Conservation (phyloP, 139 green algal species). For the Eudorina sp. region DNA sequence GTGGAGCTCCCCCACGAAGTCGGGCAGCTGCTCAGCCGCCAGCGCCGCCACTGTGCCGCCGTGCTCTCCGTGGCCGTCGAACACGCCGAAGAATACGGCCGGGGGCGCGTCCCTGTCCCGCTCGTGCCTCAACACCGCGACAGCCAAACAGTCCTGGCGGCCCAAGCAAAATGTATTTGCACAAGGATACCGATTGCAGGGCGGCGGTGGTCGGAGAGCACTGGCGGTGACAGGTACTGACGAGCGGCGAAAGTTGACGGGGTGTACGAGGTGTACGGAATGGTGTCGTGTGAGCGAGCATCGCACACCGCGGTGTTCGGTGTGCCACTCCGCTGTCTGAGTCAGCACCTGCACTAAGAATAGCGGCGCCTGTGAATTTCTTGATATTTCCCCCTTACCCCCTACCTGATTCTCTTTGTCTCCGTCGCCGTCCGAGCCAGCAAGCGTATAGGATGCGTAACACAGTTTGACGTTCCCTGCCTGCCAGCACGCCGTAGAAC, state of each 20-base stretch:
- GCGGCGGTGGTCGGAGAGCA: too few relatives aligned
- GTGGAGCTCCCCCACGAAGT: neutral
- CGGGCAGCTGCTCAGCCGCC: constrained; percentile 6
- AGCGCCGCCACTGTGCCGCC: constrained; percentile 13
- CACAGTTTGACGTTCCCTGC: constrained; percentile 45
- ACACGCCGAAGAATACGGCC: constrained; percentile 5
- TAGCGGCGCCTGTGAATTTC: too few relatives aligned
- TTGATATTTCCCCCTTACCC: too few relatives aligned
- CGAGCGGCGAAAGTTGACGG: too few relatives aligned
- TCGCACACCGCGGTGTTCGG: too few relatives aligned
- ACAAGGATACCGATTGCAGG: too few relatives aligned
- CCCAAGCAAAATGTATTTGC: too few relatives aligned
- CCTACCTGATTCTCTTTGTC: constrained; percentile 61
- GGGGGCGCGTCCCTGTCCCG: neutral
- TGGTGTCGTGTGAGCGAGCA: too few relatives aligned
- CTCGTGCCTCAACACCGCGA: constrained; percentile 4
- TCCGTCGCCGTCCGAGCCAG: constrained; percentile 44
- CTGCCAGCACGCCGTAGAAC: constrained; percentile 14
- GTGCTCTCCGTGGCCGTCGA: constrained; percentile 26
- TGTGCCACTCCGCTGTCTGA: too few relatives aligned
- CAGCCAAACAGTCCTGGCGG: constrained; percentile 10
- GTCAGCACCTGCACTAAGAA: too few relatives aligned
- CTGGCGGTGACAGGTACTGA: too few relatives aligned
- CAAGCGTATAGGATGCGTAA: constrained; percentile 44
- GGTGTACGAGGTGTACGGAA: too few relatives aligned